phyloP scores from a whole-genome alignment of 768 basidiomycete species.

The Boletus rubroflammeus region DNA sequence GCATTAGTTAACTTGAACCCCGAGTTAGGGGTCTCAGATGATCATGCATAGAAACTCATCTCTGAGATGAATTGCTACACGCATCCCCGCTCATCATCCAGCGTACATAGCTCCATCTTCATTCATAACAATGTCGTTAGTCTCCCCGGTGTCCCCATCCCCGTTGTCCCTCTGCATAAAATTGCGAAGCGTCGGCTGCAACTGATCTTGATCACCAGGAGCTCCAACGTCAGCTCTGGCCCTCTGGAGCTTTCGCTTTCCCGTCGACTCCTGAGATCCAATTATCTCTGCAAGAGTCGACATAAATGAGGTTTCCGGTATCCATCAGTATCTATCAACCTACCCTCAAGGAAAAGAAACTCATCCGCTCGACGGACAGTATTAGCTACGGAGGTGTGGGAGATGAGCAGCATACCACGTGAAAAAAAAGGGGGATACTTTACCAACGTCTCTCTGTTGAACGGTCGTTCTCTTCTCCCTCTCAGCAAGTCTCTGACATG shows the following conservation, averaged over 20 bases:
- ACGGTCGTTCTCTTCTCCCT: conserved; percentile 71
- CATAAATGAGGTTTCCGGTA: not conserved
- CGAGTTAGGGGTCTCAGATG: not conserved
- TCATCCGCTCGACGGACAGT: conserved; percentile 68
- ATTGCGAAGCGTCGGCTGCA: conserved; percentile 44
- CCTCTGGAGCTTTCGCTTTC: conserved; percentile 42
- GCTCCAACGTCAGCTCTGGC: conserved; percentile 16
- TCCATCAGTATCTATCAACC: not conserved
- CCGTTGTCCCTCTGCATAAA: conserved; percentile 39
- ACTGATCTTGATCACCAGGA: conserved; percentile 19
- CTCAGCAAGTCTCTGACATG: conserved; percentile 66
- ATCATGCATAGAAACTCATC: not conserved
- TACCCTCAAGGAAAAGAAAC: conserved; percentile 77
- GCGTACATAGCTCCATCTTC: conserved; percentile 61
- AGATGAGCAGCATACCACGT: not conserved
- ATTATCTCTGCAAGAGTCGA: conserved; percentile 47
- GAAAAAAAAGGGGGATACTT: conserved; percentile 17
- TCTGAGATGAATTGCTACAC: not conserved
- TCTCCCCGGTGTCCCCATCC: conserved; percentile 21
- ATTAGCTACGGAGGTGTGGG: conserved; percentile 41
- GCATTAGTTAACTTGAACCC: not conserved
- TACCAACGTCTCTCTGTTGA: conserved; percentile 78
- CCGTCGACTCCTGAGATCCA: conserved; percentile 47
- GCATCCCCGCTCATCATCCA: conserved; percentile 18
- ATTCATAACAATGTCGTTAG: conserved; percentile 44